Conservation (phyloP, 1,284 basidiomycete species). For the Agaricales sp. region DNA sequence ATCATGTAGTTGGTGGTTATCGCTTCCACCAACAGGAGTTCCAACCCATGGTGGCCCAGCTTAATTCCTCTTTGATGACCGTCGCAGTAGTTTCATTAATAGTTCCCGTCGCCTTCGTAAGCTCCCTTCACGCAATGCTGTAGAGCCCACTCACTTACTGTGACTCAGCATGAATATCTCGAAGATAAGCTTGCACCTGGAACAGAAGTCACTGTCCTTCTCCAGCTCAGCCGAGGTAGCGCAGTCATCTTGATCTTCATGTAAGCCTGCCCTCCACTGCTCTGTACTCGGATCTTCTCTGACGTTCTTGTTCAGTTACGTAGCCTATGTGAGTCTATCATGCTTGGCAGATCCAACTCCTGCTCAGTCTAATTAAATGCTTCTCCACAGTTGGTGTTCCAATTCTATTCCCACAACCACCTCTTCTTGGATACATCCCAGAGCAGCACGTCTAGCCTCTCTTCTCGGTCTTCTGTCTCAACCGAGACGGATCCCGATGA, state of each 20-base stretch:
- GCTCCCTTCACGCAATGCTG: conserved; percentile 14
- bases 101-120: conserved; percentile 53
- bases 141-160: background rate
- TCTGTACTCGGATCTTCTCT: background rate
- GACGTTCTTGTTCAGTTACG: conserved; percentile 18
- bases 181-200: conserved; percentile 24
- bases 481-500: conserved; percentile 25
- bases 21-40: conserved; percentile 57
- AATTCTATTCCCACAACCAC: conserved; percentile 54
- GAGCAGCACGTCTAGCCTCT: conserved; percentile 12
- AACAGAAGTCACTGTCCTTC: conserved; percentile 24
- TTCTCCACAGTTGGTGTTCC: conserved; percentile 32
- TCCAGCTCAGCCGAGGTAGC: conserved; percentile 34
- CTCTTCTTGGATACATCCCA: conserved; percentile 35
- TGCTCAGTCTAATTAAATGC: conserved; percentile 3
- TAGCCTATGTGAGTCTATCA: conserved; percentile 22
- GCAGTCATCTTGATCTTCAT: conserved; percentile 47
- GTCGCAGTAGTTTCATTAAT: conserved; percentile 48
- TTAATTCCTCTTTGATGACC: conserved; percentile 54
- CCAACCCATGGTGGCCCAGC: conserved; percentile 49
- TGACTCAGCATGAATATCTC: conserved; percentile 27
- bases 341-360: background rate
- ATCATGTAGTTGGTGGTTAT: conserved; percentile 48
- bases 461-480: conserved; percentile 8
- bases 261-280: conserved; percentile 30